phyloP scores from a whole-genome alignment of 164 flowering plant species.

The Piper longum region DNA sequence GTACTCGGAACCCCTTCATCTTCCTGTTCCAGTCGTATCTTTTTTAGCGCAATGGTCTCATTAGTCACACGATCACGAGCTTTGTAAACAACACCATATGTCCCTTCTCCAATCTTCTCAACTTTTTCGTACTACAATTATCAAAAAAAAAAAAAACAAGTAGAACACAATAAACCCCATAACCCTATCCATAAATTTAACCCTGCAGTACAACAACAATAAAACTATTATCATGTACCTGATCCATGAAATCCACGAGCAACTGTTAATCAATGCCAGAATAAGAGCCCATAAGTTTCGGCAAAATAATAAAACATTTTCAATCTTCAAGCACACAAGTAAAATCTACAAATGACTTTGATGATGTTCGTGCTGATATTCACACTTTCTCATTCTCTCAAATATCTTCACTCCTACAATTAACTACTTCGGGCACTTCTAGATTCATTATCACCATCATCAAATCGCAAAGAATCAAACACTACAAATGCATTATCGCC shows the following conservation, averaged over 20 bases:
- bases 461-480: too few species aligned
- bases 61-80: conserved; percentile 70
- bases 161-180: neutral
- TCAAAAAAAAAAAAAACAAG: neutral
- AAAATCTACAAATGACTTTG: neutral
- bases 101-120: conserved; percentile 96
- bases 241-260: conserved; percentile 8
- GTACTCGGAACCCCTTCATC: conserved; percentile 97
- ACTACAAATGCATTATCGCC: too few species aligned
- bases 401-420: too few species aligned
- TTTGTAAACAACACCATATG: conserved; percentile 95
- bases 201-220: neutral
- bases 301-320: neutral
- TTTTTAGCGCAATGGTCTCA: conserved; percentile 82
- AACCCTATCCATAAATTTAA: neutral
- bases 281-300: neutral
- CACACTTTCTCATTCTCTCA: too few species aligned
- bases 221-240: conserved; percentile 2
- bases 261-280: neutral
- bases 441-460: too few species aligned
- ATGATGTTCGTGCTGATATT: neutral
- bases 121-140: conserved; percentile 69
- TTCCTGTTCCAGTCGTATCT: conserved; percentile 92
- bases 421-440: too few species aligned
- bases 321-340: neutral